phyloP scores from a whole-genome alignment of 73 alveolate species.

The Tetrahymena borealis region DNA sequence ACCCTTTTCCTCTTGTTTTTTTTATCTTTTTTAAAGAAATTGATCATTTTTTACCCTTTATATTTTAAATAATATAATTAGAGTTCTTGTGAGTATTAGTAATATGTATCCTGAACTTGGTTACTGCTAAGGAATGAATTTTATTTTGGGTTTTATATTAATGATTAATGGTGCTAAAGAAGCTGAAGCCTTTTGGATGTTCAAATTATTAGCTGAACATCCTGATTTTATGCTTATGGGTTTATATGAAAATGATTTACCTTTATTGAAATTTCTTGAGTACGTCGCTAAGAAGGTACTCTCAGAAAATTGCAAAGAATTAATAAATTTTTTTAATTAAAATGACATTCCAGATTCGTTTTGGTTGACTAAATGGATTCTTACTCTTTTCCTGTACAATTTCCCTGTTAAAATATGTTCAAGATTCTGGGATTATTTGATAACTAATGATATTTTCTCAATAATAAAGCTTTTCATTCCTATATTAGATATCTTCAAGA shows the following conservation, averaged over 20 bases:
- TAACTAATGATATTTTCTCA: conserved; percentile 38
- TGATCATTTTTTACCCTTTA: not conserved
- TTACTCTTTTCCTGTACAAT: conserved; percentile 40
- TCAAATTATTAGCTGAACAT: conserved; percentile 39
- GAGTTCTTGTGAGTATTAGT: conserved; percentile 27
- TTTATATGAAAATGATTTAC: conserved; percentile 46
- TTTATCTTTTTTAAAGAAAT: not conserved
- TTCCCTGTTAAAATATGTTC: conserved; percentile 50
- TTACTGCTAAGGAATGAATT: conserved; percentile 53
- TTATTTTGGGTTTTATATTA: conserved; percentile 48
- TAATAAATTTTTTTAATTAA: conserved; percentile 35
- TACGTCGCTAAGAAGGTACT: conserved; percentile 38
- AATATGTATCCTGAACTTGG: conserved; percentile 49
- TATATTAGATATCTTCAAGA: conserved; percentile 25
- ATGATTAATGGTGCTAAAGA: conserved; percentile 51
- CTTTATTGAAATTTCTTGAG: conserved; percentile 32
- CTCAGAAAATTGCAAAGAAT: conserved; percentile 25
- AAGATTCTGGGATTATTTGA: conserved; percentile 55
- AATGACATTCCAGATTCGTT: conserved; percentile 33
- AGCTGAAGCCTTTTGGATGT: conserved; percentile 63
- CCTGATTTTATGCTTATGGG: conserved; percentile 46
- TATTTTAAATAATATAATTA: not conserved
- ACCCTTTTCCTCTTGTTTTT: not conserved
- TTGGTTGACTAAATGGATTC: conserved; percentile 53
- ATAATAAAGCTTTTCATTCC: conserved; percentile 48